Evolutionary conservation across 2,329 filamentous ascomycete genomes (phyloP), one percentile per base, ranked within the genome.

Genomic region (Fusarium veterinarium): DNA sequence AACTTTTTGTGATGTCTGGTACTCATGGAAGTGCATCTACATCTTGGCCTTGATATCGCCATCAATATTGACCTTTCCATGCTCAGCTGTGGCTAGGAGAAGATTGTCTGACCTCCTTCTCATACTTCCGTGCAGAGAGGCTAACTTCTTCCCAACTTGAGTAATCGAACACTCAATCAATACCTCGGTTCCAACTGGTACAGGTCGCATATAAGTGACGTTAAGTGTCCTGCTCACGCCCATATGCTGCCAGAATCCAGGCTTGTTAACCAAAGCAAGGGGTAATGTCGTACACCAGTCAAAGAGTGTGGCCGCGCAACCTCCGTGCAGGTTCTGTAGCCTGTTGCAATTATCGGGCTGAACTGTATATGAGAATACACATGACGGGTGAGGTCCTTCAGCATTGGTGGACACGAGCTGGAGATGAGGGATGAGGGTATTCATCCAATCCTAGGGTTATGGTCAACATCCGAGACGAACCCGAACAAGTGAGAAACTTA

Each of bases 191-290:
- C 88, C 90, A 17, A 79, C 77, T 3, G 88, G 87, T 6, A 88
- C 85, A 3, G 92, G 91, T 2, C 90, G 86, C 67, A 94, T 81
- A 79, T 92, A 94, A 0, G 90, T 92, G 45, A 92, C 86, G 75
- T 87, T 90, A 60, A 94, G 84, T 31, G 89, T 91, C 64, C 92
- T 86, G 77, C 85, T 90, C 31, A 94, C 91, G 41, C 92, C 91
- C 30, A 91, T 84, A 42, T 82, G 83, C 62, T 85, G 82, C 88
- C 91, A 93, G 78, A 87, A 89, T 10, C 90, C 91, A 0, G 88
- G 88, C 28, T 82, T 83, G 48, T 86, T 86, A 57, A 91, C 79
- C 41, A 91, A 84, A 14, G 86, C 80, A 17, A 93, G 80, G 7
- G 89, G 84, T 23, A 89, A 79, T 6, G 89, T 89, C 1, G 92